Percentiles rank a stretch among this genome's conserved stretches.
phyloP scores from a whole-genome alignment of 1,284 basidiomycete genomes.

The Cutaneotrichosporon arboriforme region DNA sequence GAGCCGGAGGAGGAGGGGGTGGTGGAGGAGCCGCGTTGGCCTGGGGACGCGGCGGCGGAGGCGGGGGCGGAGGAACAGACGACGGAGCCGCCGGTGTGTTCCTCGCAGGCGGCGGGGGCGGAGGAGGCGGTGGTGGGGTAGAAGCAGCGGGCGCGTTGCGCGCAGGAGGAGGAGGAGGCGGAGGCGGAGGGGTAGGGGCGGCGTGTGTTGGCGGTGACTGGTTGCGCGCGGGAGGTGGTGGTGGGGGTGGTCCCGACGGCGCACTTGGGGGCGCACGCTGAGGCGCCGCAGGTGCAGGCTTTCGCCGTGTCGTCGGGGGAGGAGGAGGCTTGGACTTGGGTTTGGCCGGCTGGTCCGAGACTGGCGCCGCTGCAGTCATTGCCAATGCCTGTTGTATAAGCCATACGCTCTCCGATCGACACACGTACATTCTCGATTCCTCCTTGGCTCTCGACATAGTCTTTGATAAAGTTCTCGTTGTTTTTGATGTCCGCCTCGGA shows the following conservation, averaged over 20 bases:
- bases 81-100: slow-evolving; percentile 23
- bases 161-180: slow-evolving; percentile 39
- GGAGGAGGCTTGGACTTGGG: slow-evolving; percentile 24
- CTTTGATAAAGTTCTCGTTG: slow-evolving; percentile 84
- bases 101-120: slow-evolving; percentile 17
- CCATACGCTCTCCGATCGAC: not conserved
- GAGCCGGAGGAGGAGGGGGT: slow-evolving; percentile 63
- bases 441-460: slow-evolving; percentile 64
- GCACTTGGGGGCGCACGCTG: slow-evolving; percentile 46
- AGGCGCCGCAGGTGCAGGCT: slow-evolving; percentile 49
- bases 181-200: slow-evolving; percentile 28
- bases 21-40: slow-evolving; percentile 35
- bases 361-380: not conserved
- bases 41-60: slow-evolving; percentile 20
- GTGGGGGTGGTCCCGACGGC: slow-evolving; percentile 56
- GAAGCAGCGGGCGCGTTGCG: slow-evolving; percentile 41
- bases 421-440: slow-evolving; percentile 32
- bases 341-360: slow-evolving; percentile 2
- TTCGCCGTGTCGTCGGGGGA: slow-evolving; percentile 45
- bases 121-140: slow-evolving; percentile 21
- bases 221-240: slow-evolving; percentile 23
- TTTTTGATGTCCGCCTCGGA: slow-evolving; percentile 59
- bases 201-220: slow-evolving; percentile 18
- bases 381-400: slow-evolving; percentile 8
- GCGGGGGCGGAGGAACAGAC: slow-evolving; percentile 32